phyloP scores from a whole-genome alignment of 108 stramenopile species.

The Schizochytrium sp. region DNA sequence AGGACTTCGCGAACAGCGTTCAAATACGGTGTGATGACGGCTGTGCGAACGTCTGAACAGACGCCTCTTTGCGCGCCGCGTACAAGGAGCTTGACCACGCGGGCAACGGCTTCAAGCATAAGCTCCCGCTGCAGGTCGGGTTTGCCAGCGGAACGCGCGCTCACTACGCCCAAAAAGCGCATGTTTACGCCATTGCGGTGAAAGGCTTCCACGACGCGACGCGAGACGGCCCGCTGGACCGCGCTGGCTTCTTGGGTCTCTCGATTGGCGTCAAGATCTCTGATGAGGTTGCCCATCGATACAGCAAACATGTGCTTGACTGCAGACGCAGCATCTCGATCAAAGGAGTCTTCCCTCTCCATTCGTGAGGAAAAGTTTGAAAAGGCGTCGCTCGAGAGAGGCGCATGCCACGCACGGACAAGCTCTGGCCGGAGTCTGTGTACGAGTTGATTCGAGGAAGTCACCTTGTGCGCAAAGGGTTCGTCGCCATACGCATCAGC shows the following conservation, averaged over 20 bases:
- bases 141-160: not conserved
- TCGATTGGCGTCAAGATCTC: too few species aligned
- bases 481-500: not conserved
- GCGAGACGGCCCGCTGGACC: not conserved
- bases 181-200: constrained; percentile 8
- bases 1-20: not conserved
- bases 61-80: not conserved
- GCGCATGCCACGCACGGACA: not conserved
- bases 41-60: not conserved
- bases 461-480: not conserved
- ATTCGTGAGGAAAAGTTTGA: not conserved
- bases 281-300: not conserved
- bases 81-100: not conserved
- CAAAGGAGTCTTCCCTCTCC: not conserved
- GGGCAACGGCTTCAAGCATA: not conserved
- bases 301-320: not conserved
- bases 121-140: not conserved
- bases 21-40: not conserved
- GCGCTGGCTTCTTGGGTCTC: not conserved
- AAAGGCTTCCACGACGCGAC: not conserved
- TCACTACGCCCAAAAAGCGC: not conserved
- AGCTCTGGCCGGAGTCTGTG: not conserved
- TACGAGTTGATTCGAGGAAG: not conserved
- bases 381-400: constrained; percentile 2
- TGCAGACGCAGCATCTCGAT: not conserved